Base-by-base conservation (phyloP, 139 green algal genomes). In the Edaphochlamys debaryana region DNA sequence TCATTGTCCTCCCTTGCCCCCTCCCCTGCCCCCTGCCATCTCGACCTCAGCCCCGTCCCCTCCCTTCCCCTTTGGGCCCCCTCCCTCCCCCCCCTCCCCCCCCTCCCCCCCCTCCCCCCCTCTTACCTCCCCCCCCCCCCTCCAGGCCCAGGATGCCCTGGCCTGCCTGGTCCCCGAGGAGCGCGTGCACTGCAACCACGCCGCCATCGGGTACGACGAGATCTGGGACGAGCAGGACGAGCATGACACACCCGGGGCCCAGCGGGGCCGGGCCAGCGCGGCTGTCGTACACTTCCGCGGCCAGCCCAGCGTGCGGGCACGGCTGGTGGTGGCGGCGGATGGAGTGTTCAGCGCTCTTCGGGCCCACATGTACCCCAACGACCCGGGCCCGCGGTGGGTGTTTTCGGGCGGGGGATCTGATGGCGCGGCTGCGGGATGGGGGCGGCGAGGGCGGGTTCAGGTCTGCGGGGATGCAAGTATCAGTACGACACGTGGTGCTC, bases 241-340 rank as follows among this genome's bases (percentile, higher is more conserved):
- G 58, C 64, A 41, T 50, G n/a, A n/a, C n/a, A n/a, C n/a, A n/a
- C n/a, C n/a, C n/a, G n/a, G n/a, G n/a, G n/a, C n/a, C n/a, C n/a
- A n/a, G n/a, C n/a, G n/a, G n/a, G n/a, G n/a, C n/a, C n/a, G n/a
- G n/a, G n/a, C n/a, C n/a, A n/a, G n/a, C n/a, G n/a, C n/a, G n/a
- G 40, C 32, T 30, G 27, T 69, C 9, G 68, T 85, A 5, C 79
- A 71, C 50, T 85, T 85, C 52, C 69, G 54, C 36, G 40, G 48
- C 11, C 52, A 63, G 67, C 68, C 79, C 76, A 37, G 36, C 56
- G 84, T 93, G 22, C 71, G 60, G 13, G 81, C 89, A 0, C 66
- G 72, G 32, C 56, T 93, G 54, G 85, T 86, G 54, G 79, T 93
- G 58, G 89, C 64, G 29, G 89, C 89, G 37, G 89, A 93, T 30